These are phyloP conservation scores for Francoa sonchifolia DNA, from an alignment of 441 rosid species.

Conservation along the genomic window DNA sequence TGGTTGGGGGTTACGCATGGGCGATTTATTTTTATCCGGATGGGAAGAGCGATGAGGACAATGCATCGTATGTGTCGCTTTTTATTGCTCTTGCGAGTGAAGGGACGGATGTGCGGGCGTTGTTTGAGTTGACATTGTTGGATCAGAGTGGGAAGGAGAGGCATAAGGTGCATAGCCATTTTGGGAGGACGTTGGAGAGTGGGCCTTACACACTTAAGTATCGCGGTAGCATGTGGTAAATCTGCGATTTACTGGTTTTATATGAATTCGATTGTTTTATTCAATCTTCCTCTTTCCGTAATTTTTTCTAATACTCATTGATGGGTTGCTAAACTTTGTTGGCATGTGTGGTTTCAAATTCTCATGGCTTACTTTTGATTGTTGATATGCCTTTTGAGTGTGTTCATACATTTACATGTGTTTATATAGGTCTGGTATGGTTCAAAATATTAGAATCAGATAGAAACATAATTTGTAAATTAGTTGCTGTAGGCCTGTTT, in stretches of 20 bases:
- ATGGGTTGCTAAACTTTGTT: neutral
- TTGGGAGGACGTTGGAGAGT: conserved; percentile 80
- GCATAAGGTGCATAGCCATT: conserved; percentile 94
- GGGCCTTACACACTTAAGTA: conserved; percentile 92
- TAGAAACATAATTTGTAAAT: too few species aligned
- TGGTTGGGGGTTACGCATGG: conserved; percentile 85
- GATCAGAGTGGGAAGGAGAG: conserved; percentile 87
- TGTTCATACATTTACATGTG: too few species aligned
- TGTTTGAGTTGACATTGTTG: conserved; percentile 76
- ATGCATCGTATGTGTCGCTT: conserved; percentile 62
- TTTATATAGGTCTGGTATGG: too few species aligned
- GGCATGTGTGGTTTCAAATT: neutral
- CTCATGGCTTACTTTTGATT: neutral
- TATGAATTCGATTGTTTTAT: neutral
- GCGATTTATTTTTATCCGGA: conserved; percentile 94
- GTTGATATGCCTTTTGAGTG: too few species aligned
- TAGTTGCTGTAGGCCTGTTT: too few species aligned
- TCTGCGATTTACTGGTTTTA: neutral
- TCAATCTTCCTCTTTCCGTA: neutral
- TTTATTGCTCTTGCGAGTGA: conserved; percentile 93
- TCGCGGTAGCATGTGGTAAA: conserved; percentile 99
- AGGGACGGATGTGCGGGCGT: conserved; percentile 84
- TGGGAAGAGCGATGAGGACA: conserved; percentile 90
- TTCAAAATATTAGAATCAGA: too few species aligned
- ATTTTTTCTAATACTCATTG: neutral